Evolutionary conservation across 2,329 filamentous ascomycete species (phyloP).

Genomic region (Diaporthe citri): DNA sequence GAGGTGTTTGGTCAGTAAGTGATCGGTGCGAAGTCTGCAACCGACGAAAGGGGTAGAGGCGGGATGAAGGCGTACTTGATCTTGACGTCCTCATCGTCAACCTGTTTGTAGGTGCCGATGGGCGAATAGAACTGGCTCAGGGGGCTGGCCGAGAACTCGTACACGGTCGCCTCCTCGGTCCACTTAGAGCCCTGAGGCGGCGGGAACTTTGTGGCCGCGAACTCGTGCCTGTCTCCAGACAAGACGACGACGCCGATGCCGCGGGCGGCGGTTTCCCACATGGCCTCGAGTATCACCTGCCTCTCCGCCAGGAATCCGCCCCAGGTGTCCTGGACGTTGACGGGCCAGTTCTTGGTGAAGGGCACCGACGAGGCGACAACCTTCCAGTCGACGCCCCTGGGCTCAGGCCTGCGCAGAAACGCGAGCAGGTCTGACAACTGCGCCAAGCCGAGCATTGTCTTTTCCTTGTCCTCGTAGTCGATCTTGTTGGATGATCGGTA

Average conservation of each 20-base stretch:
- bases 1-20: neutral
- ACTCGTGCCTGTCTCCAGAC: constrained; percentile 96
- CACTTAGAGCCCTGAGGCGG: constrained; percentile 72
- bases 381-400: constrained; percentile 89
- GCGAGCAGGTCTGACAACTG: constrained; percentile 85
- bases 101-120: constrained; percentile 84
- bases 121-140: constrained; percentile 95
- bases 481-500: constrained; percentile 80
- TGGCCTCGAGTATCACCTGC: constrained; percentile 82
- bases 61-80: constrained; percentile 75
- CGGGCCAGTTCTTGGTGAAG: constrained; percentile 97
- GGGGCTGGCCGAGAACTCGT: constrained; percentile 93
- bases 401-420: constrained; percentile 81
- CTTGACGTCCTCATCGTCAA: constrained; percentile 83
- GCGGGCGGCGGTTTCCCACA: constrained; percentile 86
- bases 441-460: constrained; percentile 87
- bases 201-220: constrained; percentile 86
- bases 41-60: neutral
- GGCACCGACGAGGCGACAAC: constrained; percentile 91
- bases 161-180: constrained; percentile 75
- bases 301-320: constrained; percentile 90
- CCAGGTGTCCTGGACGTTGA: constrained; percentile 93
- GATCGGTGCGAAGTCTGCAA: constrained; percentile 17
- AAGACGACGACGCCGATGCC: constrained; percentile 85
- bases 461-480: constrained; percentile 71